Percentiles rank a stretch among this genome's conserved stretches.
These are phyloP conservation scores for Inosperma sp. DNA, from an alignment of 768 basidiomycete species.

Conservation along the genomic window DNA sequence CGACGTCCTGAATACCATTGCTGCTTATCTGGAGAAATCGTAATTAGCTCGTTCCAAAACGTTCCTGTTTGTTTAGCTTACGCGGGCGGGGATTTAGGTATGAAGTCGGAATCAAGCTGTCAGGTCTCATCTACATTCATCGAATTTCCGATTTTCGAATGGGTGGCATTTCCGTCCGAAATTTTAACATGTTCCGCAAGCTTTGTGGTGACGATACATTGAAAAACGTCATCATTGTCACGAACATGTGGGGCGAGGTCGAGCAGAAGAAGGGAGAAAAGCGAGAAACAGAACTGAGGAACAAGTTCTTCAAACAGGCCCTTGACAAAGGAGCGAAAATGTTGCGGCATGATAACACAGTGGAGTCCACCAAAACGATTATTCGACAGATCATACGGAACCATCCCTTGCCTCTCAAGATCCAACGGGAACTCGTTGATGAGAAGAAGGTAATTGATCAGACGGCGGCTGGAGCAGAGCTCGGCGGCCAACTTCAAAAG, in stretches of 20 bases:
- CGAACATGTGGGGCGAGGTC: too few species aligned
- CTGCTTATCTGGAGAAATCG: conserved; percentile 36
- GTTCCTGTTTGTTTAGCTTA: background rate
- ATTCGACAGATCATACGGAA: conserved; percentile 39
- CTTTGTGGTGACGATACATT: conserved; percentile 43
- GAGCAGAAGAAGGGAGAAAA: conserved; percentile 32
- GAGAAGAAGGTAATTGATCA: conserved; percentile 43
- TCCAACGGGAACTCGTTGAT: conserved; percentile 53
- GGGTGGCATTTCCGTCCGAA: conserved; percentile 45
- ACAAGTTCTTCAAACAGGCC: conserved; percentile 47
- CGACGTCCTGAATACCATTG: conserved; percentile 46
- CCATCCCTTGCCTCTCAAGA: conserved; percentile 40
- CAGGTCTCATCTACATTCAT: conserved; percentile 53
- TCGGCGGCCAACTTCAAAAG: conserved; percentile 46
- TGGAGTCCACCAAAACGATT: conserved; percentile 39
- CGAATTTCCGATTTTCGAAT: conserved; percentile 49
- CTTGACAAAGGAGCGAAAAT: conserved; percentile 46
- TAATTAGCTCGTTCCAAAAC: conserved; percentile 16
- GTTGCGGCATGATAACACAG: conserved; percentile 38
- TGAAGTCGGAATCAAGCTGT: conserved; percentile 34
- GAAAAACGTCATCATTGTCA: conserved; percentile 45
- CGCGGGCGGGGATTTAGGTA: too few species aligned
- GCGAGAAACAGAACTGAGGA: conserved; percentile 43
- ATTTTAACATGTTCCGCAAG: too few species aligned
- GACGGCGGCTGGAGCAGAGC: conserved; percentile 50